phyloP scores from a whole-genome alignment of 306 rosid species.

The Ziziphus jujuba region DNA sequence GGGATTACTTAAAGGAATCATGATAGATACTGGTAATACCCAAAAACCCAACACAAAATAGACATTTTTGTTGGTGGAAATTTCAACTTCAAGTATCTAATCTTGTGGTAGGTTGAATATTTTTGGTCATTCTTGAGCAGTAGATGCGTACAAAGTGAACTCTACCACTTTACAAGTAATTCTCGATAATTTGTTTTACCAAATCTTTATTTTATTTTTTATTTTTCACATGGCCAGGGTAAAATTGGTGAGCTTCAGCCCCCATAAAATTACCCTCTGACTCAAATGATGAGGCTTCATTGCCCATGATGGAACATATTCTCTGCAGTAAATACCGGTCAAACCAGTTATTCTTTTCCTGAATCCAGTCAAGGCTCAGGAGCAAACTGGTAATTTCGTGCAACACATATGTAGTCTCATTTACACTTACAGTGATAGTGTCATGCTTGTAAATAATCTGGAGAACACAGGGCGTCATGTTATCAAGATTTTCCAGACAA shows the following conservation, averaged over 20 bases:
- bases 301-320: not conserved
- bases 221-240: not conserved
- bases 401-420: not conserved
- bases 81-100: too few relatives aligned
- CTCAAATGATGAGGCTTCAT: not conserved
- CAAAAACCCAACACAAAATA: too few relatives aligned
- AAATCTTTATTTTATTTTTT: too few relatives aligned
- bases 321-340: not conserved
- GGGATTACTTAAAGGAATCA: too few relatives aligned
- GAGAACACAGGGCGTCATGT: not conserved
- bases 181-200: too few relatives aligned
- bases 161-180: too few relatives aligned
- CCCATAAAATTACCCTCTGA: not conserved
- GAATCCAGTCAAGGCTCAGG: not conserved
- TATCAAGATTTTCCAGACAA: constrained; percentile 1
- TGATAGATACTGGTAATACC: too few relatives aligned
- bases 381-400: not conserved
- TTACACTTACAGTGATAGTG: not conserved
- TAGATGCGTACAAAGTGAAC: too few relatives aligned
- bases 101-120: too few relatives aligned
- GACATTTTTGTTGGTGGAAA: too few relatives aligned
- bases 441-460: constrained; percentile 24
- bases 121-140: too few relatives aligned
- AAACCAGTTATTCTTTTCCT: not conserved
- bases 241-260: not conserved